A percentile compares a stretch with the other conserved stretches of the same genome.
Evolutionary conservation across 1,284 basidiomycete species (phyloP).

Genomic region (Ustilago trichophora): DNA sequence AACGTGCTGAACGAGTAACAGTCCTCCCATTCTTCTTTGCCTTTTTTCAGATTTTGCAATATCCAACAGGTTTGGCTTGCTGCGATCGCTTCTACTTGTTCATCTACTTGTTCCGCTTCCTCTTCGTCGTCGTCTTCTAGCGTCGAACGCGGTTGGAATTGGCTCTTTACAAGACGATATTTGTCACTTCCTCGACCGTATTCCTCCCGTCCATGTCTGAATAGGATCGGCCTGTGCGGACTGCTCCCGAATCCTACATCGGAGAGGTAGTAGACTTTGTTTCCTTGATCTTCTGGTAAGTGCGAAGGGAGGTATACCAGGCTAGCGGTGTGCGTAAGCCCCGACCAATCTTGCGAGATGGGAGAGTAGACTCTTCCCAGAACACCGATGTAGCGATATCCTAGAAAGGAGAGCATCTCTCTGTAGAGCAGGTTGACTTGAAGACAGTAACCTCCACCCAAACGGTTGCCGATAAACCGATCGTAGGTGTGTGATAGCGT

Average conservation of each 20-base stretch:
- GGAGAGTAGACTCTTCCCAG: conserved; percentile 24
- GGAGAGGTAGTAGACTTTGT: conserved; percentile 20
- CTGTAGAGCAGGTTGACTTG: conserved; percentile 34
- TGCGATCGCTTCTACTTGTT: background rate
- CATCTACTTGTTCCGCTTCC: background rate
- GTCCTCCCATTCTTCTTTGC: conserved; percentile 14
- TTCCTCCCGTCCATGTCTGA: conserved; percentile 28
- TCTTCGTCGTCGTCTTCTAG: conserved; percentile 4
- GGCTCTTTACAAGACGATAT: conserved; percentile 8
- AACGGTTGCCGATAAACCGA: conserved; percentile 9
- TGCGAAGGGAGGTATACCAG: conserved; percentile 37
- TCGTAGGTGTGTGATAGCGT: conserved; percentile 10
- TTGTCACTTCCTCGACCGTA: conserved; percentile 10
- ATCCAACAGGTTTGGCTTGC: conserved; percentile 17
- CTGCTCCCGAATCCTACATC: conserved; percentile 41
- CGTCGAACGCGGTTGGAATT: conserved; percentile 8
- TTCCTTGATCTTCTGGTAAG: background rate
- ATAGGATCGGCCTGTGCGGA: conserved; percentile 25
- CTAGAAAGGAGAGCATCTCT: conserved; percentile 23
- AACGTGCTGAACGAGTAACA: conserved; percentile 26
- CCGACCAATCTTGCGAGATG: conserved; percentile 5
- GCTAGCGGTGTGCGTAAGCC: conserved; percentile 21
- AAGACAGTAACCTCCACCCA: conserved; percentile 46
- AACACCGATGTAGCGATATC: conserved; percentile 16
- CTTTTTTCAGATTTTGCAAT: conserved; percentile 18